Percentiles rank a stretch among this genome's conserved stretches.
Conservation (phyloP, 2,329 filamentous ascomycete species). For the Cryphonectria nitschkei region DNA sequence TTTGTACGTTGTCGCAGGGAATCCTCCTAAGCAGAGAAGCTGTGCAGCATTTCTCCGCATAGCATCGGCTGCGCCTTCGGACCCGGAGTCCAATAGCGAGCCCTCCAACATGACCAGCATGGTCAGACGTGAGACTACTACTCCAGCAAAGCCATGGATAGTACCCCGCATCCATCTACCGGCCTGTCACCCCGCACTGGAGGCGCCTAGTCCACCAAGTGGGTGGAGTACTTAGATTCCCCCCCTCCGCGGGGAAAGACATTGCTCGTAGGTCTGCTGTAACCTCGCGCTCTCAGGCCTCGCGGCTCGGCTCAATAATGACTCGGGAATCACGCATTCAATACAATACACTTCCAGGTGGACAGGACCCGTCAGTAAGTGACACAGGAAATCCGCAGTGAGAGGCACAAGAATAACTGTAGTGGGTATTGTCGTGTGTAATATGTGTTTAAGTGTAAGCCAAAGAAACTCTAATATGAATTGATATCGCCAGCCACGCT, state of each 20-base stretch:
- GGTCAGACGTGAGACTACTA: too few species aligned
- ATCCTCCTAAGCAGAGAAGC: background rate
- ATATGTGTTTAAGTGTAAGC: background rate
- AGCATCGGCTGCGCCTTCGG: conserved; percentile 1
- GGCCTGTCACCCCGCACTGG: background rate
- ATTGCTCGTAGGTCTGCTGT: background rate
- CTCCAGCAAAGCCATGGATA: background rate
- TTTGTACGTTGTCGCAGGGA: background rate
- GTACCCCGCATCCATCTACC: background rate
- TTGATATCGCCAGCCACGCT: background rate
- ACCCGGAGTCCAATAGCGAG: background rate
- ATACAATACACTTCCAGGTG: background rate
- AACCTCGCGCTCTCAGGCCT: background rate
- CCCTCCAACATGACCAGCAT: background rate
- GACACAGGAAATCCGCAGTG: background rate
- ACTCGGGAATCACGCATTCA: background rate
- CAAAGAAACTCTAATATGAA: background rate
- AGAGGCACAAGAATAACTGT: background rate
- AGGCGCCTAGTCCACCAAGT: background rate
- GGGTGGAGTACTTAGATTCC: background rate
- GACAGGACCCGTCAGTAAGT: too few species aligned
- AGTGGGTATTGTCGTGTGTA: background rate
- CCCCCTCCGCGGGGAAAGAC: conserved; percentile 1
- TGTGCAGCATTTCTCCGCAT: background rate
- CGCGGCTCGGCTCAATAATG: background rate